Percentiles rank a stretch among this genome's conserved stretches.
Evolutionary conservation across 2,329 filamentous ascomycete genomes (phyloP).

Genomic region (Pyrenophora tritici-repentis): DNA sequence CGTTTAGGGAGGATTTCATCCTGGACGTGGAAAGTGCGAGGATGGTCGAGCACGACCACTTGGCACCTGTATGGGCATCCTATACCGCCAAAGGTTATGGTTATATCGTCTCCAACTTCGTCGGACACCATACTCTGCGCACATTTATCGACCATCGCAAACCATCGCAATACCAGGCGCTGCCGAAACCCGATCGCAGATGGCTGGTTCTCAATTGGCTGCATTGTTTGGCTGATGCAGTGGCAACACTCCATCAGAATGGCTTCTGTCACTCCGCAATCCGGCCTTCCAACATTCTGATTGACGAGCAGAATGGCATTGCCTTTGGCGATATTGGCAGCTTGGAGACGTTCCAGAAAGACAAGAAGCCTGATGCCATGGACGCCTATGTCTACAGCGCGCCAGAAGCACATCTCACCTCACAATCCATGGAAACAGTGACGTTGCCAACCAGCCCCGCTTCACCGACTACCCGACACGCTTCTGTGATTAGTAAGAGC

Average conservation of each 20-base stretch:
- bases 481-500: conserved; percentile 43
- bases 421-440: conserved; percentile 24
- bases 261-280: conserved; percentile 71
- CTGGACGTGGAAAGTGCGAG: conserved; percentile 64
- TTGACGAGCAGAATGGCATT: conserved; percentile 68
- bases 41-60: conserved; percentile 67
- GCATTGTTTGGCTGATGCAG: conserved; percentile 70
- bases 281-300: conserved; percentile 70
- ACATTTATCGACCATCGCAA: conserved; percentile 67
- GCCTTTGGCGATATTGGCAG: conserved; percentile 67
- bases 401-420: conserved; percentile 60
- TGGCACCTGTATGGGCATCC: conserved; percentile 72
- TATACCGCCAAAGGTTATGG: conserved; percentile 68
- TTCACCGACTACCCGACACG: conserved; percentile 28
- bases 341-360: conserved; percentile 56
- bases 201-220: conserved; percentile 73
- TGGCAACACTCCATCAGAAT: conserved; percentile 69
- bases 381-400: conserved; percentile 75
- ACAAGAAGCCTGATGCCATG: conserved; percentile 63
- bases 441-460: conserved; percentile 17
- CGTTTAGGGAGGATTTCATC: conserved; percentile 58
- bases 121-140: conserved; percentile 68
- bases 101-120: conserved; percentile 70
- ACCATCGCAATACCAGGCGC: conserved; percentile 64
- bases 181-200: conserved; percentile 65